phyloP scores from a whole-genome alignment of 306 rosid species.

The Quercus parvula region DNA sequence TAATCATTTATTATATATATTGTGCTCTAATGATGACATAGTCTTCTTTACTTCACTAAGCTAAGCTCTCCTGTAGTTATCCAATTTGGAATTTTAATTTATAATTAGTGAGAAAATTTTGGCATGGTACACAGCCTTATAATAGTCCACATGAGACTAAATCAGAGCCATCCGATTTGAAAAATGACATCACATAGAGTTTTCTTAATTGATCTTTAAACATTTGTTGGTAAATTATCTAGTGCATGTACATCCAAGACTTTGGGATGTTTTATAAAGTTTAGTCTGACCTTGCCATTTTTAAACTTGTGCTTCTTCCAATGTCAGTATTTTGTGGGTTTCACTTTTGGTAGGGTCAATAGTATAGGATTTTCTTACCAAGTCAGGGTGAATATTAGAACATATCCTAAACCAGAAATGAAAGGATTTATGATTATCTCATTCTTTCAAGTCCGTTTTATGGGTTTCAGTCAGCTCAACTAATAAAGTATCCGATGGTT shows the following conservation, averaged over 20 bases:
- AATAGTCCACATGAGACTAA: not conserved
- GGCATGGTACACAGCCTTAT: not conserved
- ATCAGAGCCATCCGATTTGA: slow-evolving; percentile 6
- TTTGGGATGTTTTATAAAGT: too few species aligned
- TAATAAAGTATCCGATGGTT: rapidly evolving
- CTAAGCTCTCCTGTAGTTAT: not conserved
- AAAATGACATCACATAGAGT: too few species aligned
- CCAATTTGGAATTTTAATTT: not conserved
- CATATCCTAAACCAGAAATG: too few species aligned
- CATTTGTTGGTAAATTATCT: too few species aligned
- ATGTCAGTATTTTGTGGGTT: not conserved
- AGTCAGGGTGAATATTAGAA: not conserved
- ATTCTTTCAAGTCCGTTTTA: too few species aligned
- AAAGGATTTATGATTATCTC: too few species aligned
- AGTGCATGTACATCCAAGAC: too few species aligned
- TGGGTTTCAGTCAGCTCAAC: too few species aligned
- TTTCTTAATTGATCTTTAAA: too few species aligned
- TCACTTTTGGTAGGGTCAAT: not conserved
- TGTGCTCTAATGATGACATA: not conserved
- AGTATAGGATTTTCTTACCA: slow-evolving; percentile 8
- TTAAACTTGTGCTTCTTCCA: too few species aligned
- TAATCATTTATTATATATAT: not conserved
- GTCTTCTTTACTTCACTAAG: not conserved
- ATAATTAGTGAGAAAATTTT: not conserved
- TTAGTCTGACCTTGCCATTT: too few species aligned